These are phyloP conservation scores for Cystobasidium ongulense DNA, from an alignment of 768 basidiomycete species.

Conservation along the genomic window DNA sequence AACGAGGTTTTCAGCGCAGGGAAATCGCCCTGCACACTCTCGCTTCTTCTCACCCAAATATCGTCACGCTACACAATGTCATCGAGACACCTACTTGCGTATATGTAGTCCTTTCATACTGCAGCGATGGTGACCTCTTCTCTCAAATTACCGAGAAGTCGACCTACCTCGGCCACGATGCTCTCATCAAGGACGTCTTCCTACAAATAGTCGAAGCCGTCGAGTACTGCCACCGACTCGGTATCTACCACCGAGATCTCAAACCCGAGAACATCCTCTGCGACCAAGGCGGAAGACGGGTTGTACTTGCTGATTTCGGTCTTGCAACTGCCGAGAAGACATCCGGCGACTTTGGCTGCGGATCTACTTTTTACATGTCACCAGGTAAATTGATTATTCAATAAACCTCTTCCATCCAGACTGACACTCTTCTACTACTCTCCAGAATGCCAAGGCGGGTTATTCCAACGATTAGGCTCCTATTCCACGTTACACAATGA, in stretches of 20 bases:
- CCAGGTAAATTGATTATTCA: slow-evolving; percentile 51
- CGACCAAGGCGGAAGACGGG: slow-evolving; percentile 58
- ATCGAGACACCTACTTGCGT: slow-evolving; percentile 33
- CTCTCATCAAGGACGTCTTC: slow-evolving; percentile 79
- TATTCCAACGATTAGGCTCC: slow-evolving; percentile 47
- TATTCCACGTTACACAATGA: slow-evolving; percentile 78
- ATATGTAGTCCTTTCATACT: slow-evolving; percentile 53
- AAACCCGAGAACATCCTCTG: slow-evolving; percentile 93
- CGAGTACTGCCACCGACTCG: slow-evolving; percentile 79
- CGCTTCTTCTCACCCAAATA: slow-evolving; percentile 50
- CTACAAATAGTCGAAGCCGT: slow-evolving; percentile 88
- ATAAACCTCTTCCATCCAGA: slow-evolving; percentile 30
- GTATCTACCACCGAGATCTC: slow-evolving; percentile 91
- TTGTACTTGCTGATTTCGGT: slow-evolving; percentile 91
- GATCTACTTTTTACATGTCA: slow-evolving; percentile 98
- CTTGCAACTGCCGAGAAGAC: slow-evolving; percentile 76
- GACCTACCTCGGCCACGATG: slow-evolving; percentile 59
- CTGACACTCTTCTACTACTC: not conserved
- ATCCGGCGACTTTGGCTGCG: slow-evolving; percentile 83
- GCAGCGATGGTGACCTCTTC: slow-evolving; percentile 81
- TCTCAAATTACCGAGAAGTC: slow-evolving; percentile 61
- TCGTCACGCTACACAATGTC: slow-evolving; percentile 50
- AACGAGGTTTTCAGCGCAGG: slow-evolving; percentile 61
- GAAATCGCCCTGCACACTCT: slow-evolving; percentile 56
- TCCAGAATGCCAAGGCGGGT: slow-evolving; percentile 54